phyloP scores from a whole-genome alignment of 2,329 filamentous ascomycete genomes.

The Colletotrichum paranaense region DNA sequence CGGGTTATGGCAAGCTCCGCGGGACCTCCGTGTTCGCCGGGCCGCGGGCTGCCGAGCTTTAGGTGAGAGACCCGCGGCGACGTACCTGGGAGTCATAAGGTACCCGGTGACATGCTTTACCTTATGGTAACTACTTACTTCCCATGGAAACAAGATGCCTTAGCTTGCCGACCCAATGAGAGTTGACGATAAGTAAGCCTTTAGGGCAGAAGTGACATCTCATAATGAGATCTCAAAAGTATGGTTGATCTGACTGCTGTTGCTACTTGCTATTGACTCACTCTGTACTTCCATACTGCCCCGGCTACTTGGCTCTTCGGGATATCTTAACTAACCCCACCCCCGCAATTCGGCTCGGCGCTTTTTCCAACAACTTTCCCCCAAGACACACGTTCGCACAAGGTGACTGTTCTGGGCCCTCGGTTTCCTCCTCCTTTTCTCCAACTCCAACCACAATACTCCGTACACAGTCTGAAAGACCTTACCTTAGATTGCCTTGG shows the following conservation, averaged over 20 bases:
- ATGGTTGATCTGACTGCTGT: not conserved
- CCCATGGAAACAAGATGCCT: not conserved
- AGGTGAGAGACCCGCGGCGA: not conserved
- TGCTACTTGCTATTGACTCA: not conserved
- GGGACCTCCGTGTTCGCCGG: constrained; percentile 15
- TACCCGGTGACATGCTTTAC: not conserved
- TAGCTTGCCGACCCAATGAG: not conserved
- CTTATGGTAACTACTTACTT: not conserved
- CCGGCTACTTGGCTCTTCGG: not conserved
- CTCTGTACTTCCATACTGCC: not conserved
- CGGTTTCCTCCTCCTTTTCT: constrained; percentile 10
- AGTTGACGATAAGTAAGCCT: not conserved
- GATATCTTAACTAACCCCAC: constrained; percentile 21
- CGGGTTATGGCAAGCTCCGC: not conserved
- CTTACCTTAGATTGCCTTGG: too few species aligned
- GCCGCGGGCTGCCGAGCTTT: constrained; percentile 9
- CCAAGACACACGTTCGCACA: constrained; percentile 13
- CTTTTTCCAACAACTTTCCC: constrained; percentile 6
- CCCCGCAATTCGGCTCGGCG: constrained; percentile 33
- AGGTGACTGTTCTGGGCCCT: not conserved
- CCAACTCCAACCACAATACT: constrained; percentile 6
- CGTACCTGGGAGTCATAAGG: not conserved
- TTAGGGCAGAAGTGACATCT: not conserved
- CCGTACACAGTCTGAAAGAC: not conserved
- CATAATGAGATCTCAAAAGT: not conserved